Base-by-base conservation (phyloP, 75 land plant genomes). In the Cunninghamia lanceolata region DNA sequence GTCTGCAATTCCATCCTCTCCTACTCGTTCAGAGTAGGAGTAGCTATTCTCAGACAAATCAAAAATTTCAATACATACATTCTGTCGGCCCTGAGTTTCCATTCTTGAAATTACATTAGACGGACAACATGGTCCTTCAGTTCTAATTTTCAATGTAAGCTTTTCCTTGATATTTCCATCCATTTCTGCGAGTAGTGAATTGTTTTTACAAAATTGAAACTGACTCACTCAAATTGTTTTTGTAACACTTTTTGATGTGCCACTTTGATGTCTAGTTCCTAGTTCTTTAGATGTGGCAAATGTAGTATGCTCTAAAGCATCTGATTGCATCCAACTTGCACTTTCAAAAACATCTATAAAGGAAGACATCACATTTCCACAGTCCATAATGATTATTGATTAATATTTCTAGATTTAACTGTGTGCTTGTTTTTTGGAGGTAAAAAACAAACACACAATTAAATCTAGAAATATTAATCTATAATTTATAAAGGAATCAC, bases 341-440 rank as follows among this genome's bases (percentile, higher is more conserved):
- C n/a, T n/a, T 82, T 82, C 53, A 82, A 82, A 82, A 45, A 82
- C 83, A 45, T 82, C 34, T 82, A 47, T 32, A 82, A 82, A 45
- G 45, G 83, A 82, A n/a, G n/a, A n/a, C n/a, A n/a, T n/a, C n/a
- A n/a, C n/a, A n/a, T n/a, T n/a, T n/a, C n/a, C n/a, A n/a, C n/a
- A n/a, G n/a, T n/a, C n/a, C n/a, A n/a, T n/a, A n/a, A n/a, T n/a
- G n/a, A n/a, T n/a, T n/a, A n/a, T n/a, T n/a, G n/a, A n/a, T n/a
- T n/a, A n/a, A n/a, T n/a, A n/a, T n/a, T n/a, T n/a, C n/a, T n/a
- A n/a, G n/a, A n/a, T n/a, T n/a, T n/a, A n/a, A n/a, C n/a, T n/a
- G n/a, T n/a, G n/a, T n/a, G n/a, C n/a, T n/a, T n/a, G n/a, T n/a
- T n/a, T n/a, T n/a, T n/a, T n/a, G n/a, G n/a, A n/a, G n/a, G n/a